Base-by-base conservation (phyloP, 768 basidiomycete genomes). In the Guyanaporus albipodus region DNA sequence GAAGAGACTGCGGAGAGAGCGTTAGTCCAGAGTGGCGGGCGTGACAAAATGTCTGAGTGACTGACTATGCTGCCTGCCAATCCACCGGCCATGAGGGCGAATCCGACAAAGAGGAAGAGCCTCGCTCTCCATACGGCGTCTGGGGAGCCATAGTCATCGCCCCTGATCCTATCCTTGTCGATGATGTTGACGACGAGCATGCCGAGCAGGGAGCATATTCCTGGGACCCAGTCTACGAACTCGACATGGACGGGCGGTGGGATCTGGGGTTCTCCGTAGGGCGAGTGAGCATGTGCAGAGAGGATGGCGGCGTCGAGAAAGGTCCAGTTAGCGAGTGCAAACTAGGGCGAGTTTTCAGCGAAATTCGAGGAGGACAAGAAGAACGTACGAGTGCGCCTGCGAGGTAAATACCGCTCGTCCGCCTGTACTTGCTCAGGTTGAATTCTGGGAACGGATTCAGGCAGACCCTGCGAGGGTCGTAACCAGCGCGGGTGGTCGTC, bases 201-300 rank as follows among this genome's bases (percentile, higher is more conserved):
- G 17, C 95, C 96, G 11, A 98, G 70, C 24, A 96, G 78, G 7
- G 91, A 91, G 68, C 86, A 92, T 56, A 98, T 81, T 18, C 94
- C 95, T 0, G 95, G 92, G n/a, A 96, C 73, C 96, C 96, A 99
- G 73, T 98, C 96, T 45, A 91, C 83, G 63, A 97, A 96, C 11
- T 78, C 72, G 64, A 99, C 89, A 59, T 91, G 91, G 11, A 87
- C 81, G 8, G 84, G 85, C 2, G 80, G 73, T 0, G 82, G 78
- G 42, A 82, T 74, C 55, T 85, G 76, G 3, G 86, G 85, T 4
- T 83, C 76, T 31, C 80, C 84, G 52, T 79, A 79, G 4, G 90
- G 87, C 1, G 88, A 70, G 44, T 79, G 80, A 0, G 91, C 90
- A 58, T 95, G 90, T 4, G 87, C 82, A 9, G 93, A 96, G 32